phyloP scores from a whole-genome alignment of 345 rosid genomes.

The Hibiscus mutabilis region DNA sequence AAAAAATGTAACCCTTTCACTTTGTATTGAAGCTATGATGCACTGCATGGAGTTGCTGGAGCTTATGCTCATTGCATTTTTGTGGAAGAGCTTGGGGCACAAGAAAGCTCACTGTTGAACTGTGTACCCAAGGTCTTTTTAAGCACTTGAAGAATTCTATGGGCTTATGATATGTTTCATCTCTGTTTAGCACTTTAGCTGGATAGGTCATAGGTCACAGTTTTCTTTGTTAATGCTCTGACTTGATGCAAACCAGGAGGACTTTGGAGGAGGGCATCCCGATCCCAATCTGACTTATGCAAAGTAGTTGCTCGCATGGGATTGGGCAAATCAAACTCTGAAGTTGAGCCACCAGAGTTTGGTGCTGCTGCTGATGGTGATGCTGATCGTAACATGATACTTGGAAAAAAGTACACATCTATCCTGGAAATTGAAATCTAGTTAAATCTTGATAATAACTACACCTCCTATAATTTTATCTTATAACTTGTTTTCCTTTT shows the following conservation, averaged over 20 bases:
- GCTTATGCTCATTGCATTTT: constrained; percentile 86
- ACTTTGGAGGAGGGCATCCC: constrained; percentile 99
- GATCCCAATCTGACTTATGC: constrained; percentile 99
- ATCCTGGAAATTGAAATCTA: constrained; percentile 1
- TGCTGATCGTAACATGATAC: constrained; percentile 99
- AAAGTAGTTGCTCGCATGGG: constrained; percentile 95
- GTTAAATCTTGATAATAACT: constrained; percentile 2
- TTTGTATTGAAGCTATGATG: constrained; percentile 66
- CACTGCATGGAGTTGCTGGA: constrained; percentile 97
- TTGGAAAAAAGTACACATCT: constrained; percentile 76
- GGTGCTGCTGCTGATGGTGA: constrained; percentile 99
- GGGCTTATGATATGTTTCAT: not conserved
- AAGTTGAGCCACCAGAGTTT: constrained; percentile 87
- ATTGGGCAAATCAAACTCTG: constrained; percentile 63
- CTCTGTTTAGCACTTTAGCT: not conserved
- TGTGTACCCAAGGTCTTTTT: constrained; percentile 78
- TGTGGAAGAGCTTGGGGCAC: constrained; percentile 94
- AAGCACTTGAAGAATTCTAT: constrained; percentile 2
- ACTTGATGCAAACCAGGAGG: constrained; percentile 55
- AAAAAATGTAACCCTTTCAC: constrained; percentile 10
- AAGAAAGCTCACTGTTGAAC: constrained; percentile 78
- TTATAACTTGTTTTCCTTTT: constrained; percentile 11
- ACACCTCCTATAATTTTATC: not conserved
- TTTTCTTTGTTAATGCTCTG: constrained; percentile 7
- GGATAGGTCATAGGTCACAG: constrained; percentile 3